Base-by-base conservation (phyloP, 306 rosid genomes). In the Albizia julibrissin region DNA sequence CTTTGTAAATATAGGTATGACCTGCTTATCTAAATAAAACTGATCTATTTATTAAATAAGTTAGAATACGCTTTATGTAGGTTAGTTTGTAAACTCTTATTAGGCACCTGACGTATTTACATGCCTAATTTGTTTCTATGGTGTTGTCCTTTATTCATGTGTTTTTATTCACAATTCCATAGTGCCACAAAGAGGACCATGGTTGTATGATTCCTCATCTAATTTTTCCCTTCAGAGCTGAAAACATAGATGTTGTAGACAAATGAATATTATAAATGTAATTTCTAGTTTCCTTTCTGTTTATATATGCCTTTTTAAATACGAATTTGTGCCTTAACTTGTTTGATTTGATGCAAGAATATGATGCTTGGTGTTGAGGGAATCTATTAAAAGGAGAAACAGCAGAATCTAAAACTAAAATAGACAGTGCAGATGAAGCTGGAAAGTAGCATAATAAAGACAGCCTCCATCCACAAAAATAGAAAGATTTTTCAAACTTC, bases 121-220 rank as follows among this genome's bases (percentile, higher is more conserved):
- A n/a, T n/a, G n/a, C n/a, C n/a, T n/a, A n/a, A n/a, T n/a, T n/a
- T n/a, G 12, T 44, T 39, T 74, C 52, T 27, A 40, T 72, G 12
- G 50, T 78, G 16, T 49, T 1, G 42, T 54, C 10, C 79, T 42
- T 12, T 8, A 59, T 84, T 27, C 72, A 46, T 22, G 21, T 65
- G 37, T 4, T 34, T 16, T 49, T 16, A 3, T 37, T 40, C 27
- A 39, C 74, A 31, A 81, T 74, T 77, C 78, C 22, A 70, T 86
- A 91, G 97, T 91, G 87, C 86, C 97, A 76, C 93, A 91, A 85
- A 89, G 96, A 85, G 96, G 87, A 90, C 96, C 83, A 94, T 92
- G 98, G 92, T 94, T 80, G 97, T 96, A 81, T 93, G 87, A 86
- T 74, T 77, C 83, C 65, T 71, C 66, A 8, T 66, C 46, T 24